phyloP scores from a whole-genome alignment of 2,329 filamentous ascomycete genomes.

The Hymenoscyphus albidus region DNA sequence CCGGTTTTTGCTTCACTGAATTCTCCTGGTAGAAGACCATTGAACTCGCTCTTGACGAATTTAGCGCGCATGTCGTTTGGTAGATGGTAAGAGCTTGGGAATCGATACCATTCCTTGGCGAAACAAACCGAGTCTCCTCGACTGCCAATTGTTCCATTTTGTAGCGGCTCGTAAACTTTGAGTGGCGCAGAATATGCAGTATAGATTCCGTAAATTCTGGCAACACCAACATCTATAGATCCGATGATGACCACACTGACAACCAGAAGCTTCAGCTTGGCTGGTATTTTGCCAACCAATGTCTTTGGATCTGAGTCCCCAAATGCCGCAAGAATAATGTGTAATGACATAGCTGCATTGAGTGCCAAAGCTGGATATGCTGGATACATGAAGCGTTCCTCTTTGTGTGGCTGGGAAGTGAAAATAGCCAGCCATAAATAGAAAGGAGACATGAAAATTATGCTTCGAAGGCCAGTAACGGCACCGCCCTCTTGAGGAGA shows the following conservation, averaged over 20 bases:
- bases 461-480: constrained; percentile 67
- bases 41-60: constrained; percentile 88
- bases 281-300: constrained; percentile 67
- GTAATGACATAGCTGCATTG: constrained; percentile 80
- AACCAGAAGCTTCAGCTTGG: constrained; percentile 65
- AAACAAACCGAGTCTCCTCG: constrained; percentile 74
- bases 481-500: constrained; percentile 53
- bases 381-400: constrained; percentile 98
- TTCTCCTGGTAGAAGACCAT: constrained; percentile 82
- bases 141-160: constrained; percentile 48
- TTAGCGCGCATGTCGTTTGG: constrained; percentile 80
- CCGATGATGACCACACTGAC: constrained; percentile 59
- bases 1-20: constrained; percentile 71
- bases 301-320: constrained; percentile 66
- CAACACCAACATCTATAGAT: constrained; percentile 61
- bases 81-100: constrained; percentile 88
- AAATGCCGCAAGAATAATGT: constrained; percentile 72
- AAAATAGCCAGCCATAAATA: constrained; percentile 95
- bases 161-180: constrained; percentile 64
- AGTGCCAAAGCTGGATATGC: constrained; percentile 86
- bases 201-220: constrained; percentile 72
- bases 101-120: constrained; percentile 98
- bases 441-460: constrained; percentile 79
- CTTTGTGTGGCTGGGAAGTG: constrained; percentile 89
- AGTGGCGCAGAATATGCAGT: constrained; percentile 81